phyloP scores from a whole-genome alignment of 139 green algal genomes.

The Zygnema cylindricum region DNA sequence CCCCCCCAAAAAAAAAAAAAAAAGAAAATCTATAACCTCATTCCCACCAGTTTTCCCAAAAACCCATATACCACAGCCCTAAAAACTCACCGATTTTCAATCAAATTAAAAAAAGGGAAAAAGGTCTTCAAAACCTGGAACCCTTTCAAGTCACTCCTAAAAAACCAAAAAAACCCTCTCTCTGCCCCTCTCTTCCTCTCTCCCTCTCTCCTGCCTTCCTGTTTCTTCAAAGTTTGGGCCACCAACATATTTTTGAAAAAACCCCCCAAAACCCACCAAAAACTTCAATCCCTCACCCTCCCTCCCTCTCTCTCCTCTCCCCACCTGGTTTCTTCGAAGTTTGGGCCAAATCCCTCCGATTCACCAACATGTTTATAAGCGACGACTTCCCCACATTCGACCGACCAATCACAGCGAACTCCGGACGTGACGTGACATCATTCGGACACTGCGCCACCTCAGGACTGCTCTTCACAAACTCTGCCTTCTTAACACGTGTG shows the following conservation, averaged over 20 bases:
- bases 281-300: not conserved
- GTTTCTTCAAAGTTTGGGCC: not conserved
- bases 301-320: not conserved
- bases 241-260: not conserved
- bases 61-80: too few species aligned
- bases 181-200: too few species aligned
- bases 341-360: constrained; percentile 76
- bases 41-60: too few species aligned
- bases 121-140: too few species aligned
- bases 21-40: too few species aligned
- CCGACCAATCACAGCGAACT: constrained; percentile 95
- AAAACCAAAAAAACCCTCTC: too few species aligned
- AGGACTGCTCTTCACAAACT: constrained; percentile 76
- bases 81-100: too few species aligned
- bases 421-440: constrained; percentile 71
- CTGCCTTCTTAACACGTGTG: constrained; percentile 22
- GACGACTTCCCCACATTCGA: constrained; percentile 98
- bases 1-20: too few species aligned
- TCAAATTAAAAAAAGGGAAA: too few species aligned
- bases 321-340: constrained; percentile 92
- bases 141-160: too few species aligned
- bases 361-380: constrained; percentile 94
- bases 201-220: too few species aligned
- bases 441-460: constrained; percentile 71
- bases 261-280: constrained; percentile 1